Evolutionary conservation across 2,329 filamentous ascomycete species (phyloP).

Genomic region (Microdochium trichocladiopsis): DNA sequence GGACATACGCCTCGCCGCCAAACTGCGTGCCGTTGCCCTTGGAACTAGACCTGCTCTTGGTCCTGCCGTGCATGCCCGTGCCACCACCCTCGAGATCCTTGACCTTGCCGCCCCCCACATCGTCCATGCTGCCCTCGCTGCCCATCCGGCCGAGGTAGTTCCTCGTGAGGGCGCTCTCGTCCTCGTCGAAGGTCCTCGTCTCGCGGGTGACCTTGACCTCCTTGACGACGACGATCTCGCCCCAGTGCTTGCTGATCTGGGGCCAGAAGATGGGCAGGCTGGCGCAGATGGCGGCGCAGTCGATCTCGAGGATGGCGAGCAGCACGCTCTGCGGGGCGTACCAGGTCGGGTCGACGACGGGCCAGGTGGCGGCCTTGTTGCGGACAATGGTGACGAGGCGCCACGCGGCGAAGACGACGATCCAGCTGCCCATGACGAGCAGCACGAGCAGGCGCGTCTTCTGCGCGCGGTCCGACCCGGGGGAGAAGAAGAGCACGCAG

Average conservation of each 20-base stretch:
- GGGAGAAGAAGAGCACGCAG: slow-evolving; percentile 18
- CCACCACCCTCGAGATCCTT: not conserved
- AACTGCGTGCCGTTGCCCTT: not conserved
- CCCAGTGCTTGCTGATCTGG: not conserved
- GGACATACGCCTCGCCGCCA: too few relatives aligned
- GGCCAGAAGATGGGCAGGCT: slow-evolving; percentile 1
- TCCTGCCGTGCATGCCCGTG: not conserved
- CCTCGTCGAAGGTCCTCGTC: not conserved
- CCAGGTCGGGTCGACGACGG: not conserved
- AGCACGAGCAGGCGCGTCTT: slow-evolving; percentile 19
- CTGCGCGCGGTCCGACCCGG: slow-evolving; percentile 8
- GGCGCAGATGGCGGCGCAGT: not conserved
- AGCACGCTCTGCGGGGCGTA: not conserved
- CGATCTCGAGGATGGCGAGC: not conserved
- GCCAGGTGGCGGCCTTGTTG: not conserved
- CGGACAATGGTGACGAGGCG: not conserved
- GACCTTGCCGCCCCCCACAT: not conserved
- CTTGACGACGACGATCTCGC: not conserved
- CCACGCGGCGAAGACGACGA: not conserved
- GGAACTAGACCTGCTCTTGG: too few relatives aligned
- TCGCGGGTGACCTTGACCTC: slow-evolving; percentile 1
- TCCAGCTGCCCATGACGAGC: slow-evolving; percentile 16
- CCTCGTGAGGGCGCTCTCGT: not conserved
- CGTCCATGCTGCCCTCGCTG: not conserved
- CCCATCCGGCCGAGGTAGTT: not conserved